Evolutionary conservation across 306 rosid genomes (phyloP), one percentile per base, ranked within the genome.

Genomic region (Trichosanthes cucumerina): DNA sequence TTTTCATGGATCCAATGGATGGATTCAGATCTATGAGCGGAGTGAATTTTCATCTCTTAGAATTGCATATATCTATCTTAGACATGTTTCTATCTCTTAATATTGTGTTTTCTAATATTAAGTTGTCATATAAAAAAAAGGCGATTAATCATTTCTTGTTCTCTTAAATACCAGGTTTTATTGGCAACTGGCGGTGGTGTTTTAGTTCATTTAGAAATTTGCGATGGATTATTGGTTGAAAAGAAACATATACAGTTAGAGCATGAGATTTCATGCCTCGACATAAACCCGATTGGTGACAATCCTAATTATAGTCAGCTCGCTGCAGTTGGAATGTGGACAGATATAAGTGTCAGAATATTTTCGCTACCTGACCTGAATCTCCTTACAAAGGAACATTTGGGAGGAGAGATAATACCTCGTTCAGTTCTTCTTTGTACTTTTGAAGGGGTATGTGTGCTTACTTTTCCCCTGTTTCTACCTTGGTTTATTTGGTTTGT

Each of bases 321-420:
- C 53, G 99, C 99, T 49, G 99, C 93, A 54, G 92, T 96, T 84
- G 99, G 99, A 71, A 92, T 96, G 99, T 96, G 97, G 99, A 96
- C 98, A 2, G 98, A 96, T 88, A 92, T 96, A 49, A 90, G 99
- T 80, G 96, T 96, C 75, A 85, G 89, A 60, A 82, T 96, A 78
- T 93, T 92, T 85, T 90, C 96, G 41, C 93, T 96, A 80, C 98
- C 99, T 39, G 98, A 93, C 53, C 93, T 96, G 78, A 88, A 86
- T 81, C 93, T 88, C 85, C 86, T 96, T 82, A 90, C 97, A 11
- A 93, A 89, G 87, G 99, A 96, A 82, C 93, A 85, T 74, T 88
- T 96, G 75, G 97, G 98, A 70, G 99, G 99, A 82, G 99, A 96
- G 84, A 96, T 96, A 70, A 96, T 92, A 88, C 99, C 99, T 52